Percentiles rank a stretch among this genome's conserved stretches.
phyloP scores from a whole-genome alignment of 371 early-diverging fungal species.

The Ecytonucleospora hepatopenaei region DNA sequence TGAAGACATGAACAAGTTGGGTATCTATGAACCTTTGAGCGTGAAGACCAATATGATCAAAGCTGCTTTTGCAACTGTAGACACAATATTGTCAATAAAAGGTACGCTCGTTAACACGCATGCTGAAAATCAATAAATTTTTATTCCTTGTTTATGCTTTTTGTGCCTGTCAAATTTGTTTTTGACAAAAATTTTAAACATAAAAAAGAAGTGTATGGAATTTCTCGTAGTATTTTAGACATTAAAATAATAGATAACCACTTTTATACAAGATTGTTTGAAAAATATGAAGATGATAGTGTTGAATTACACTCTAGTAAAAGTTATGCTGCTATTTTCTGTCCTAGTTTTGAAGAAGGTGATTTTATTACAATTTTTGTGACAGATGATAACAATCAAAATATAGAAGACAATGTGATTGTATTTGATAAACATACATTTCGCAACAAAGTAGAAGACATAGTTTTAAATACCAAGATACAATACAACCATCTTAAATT shows the following conservation, averaged over 20 bases:
- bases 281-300: neutral
- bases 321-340: no score
- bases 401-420: neutral
- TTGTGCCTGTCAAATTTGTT: neutral
- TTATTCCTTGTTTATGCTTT: neutral
- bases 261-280: neutral
- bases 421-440: neutral
- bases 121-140: neutral
- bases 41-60: slow-evolving; percentile 90
- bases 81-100: slow-evolving; percentile 49
- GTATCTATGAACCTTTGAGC: slow-evolving; percentile 94
- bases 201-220: neutral
- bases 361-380: neutral
- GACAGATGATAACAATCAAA: neutral
- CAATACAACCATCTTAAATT: no score
- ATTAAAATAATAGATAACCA: neutral
- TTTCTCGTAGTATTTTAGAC: neutral
- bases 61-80: slow-evolving; percentile 78
- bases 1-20: slow-evolving; percentile 71
- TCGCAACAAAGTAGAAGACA: no score
- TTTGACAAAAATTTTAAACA: neutral
- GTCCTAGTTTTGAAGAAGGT: no score
- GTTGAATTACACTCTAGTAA: neutral
- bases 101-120: slow-evolving; percentile 46
- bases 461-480: no score